A percentile compares a stretch with the other conserved stretches of the same genome.
These are phyloP conservation scores for Candida manassasensis DNA, from an alignment of 805 yeast species.

Conservation along the genomic window DNA sequence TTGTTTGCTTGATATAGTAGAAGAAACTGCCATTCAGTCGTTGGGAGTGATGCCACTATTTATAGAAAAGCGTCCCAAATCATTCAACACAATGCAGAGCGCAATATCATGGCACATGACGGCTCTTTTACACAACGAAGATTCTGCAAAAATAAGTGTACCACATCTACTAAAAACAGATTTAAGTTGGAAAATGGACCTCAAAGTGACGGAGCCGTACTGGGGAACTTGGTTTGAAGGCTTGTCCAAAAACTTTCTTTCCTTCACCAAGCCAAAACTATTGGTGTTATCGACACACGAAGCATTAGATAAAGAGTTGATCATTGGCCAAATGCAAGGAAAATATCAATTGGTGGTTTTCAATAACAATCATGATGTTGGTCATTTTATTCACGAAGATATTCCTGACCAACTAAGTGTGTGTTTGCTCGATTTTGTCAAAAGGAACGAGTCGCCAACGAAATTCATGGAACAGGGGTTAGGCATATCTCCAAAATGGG, in stretches of 20 bases:
- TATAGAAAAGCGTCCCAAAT: conserved; percentile 57
- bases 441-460: conserved; percentile 38
- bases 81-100: conserved; percentile 45
- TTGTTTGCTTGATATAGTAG: conserved; percentile 85
- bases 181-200: conserved; percentile 60
- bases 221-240: conserved; percentile 85
- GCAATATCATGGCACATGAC: conserved; percentile 84
- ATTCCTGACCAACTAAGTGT: conserved; percentile 63
- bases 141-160: conserved; percentile 72
- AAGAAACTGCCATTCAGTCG: conserved; percentile 80
- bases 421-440: conserved; percentile 46
- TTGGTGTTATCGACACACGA: conserved; percentile 87
- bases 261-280: conserved; percentile 50
- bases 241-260: conserved; percentile 50
- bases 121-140: conserved; percentile 46
- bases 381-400: conserved; percentile 97
- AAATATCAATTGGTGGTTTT: conserved; percentile 84
- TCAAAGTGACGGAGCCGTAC: conserved; percentile 53
- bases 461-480: conserved; percentile 26
- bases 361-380: conserved; percentile 48
- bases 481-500: conserved; percentile 36
- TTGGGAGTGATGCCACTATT: conserved; percentile 64
- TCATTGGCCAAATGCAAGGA: conserved; percentile 98
- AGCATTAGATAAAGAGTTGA: conserved; percentile 74
- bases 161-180: conserved; percentile 53